Percentiles rank a stretch among this genome's conserved stretches.
phyloP scores from a whole-genome alignment of 179 eudicot species.

The Gypsophila paniculata region DNA sequence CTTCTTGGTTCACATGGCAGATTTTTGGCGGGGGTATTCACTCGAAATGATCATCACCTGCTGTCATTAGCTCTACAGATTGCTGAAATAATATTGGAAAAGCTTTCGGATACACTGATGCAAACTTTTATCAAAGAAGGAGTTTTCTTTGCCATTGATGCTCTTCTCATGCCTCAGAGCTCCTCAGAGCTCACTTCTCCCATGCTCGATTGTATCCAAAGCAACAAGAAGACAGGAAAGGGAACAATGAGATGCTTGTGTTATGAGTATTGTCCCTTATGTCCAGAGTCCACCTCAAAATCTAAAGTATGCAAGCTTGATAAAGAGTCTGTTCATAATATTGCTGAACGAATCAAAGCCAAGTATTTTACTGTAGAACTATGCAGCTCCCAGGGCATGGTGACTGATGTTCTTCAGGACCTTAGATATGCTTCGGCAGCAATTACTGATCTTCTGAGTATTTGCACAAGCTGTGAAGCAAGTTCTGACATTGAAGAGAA shows the following conservation, averaged over 20 bases:
- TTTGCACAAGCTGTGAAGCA: slow-evolving; percentile 24
- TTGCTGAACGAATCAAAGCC: slow-evolving; percentile 57
- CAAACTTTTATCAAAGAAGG: slow-evolving; percentile 80
- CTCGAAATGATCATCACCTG: slow-evolving; percentile 76
- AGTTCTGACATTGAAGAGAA: slow-evolving; percentile 44
- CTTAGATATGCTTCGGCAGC: slow-evolving; percentile 53
- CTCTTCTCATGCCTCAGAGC: slow-evolving; percentile 51
- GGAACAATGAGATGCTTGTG: slow-evolving; percentile 57
- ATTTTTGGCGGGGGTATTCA: slow-evolving; percentile 83
- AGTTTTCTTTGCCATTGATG: slow-evolving; percentile 65
- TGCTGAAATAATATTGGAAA: slow-evolving; percentile 61
- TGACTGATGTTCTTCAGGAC: slow-evolving; percentile 60
- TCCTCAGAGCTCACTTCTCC: slow-evolving; percentile 46
- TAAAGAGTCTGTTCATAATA: slow-evolving; percentile 49
- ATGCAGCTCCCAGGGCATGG: slow-evolving; percentile 42
- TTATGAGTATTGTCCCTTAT: slow-evolving; percentile 44
- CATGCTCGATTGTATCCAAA: slow-evolving; percentile 31
- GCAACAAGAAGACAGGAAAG: slow-evolving; percentile 31
- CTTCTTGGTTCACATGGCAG: slow-evolving; percentile 40
- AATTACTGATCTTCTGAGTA: slow-evolving; percentile 43
- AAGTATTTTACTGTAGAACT: slow-evolving; percentile 48
- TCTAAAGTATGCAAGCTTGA: slow-evolving; percentile 57
- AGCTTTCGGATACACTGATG: slow-evolving; percentile 54
- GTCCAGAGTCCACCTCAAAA: slow-evolving; percentile 34
- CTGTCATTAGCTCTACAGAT: slow-evolving; percentile 64